Evolutionary conservation across 2,329 filamentous ascomycete species (phyloP), one percentile per base, ranked within the genome.

Genomic region (Pestalotiopsis sp.): DNA sequence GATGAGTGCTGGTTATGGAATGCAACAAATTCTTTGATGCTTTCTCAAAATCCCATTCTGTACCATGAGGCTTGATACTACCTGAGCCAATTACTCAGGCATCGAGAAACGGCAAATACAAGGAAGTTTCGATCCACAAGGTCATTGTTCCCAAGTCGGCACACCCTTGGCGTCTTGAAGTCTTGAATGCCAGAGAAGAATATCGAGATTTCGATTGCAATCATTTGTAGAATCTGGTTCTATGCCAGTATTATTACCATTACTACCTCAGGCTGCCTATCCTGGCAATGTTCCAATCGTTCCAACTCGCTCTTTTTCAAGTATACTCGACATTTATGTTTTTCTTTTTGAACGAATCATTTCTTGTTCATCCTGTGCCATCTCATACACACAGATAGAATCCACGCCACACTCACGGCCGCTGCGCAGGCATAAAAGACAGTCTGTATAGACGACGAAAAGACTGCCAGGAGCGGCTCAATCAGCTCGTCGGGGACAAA

Each of bases 371-470:
- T 59, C 49, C 23, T 67, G n/a, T 64, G 64, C 68, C 68, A 69
- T 59, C 65, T 45, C 68, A 69, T 69, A 17, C 39, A 67, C 13
- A 67, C 25, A 14, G 68, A 45, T 2, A 69, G 11, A 11, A 67
- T 27, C 23, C 59, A 61, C 31, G 68, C 68, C 11, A 69, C 39
- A 31, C 64, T 20, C n/a, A 67, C 68, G 2, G 68, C 68, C 20
- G 64, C 68, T 38, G 41, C 59, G 7, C 64, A 59, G 3, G 68
- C 58, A 49, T 67, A 69, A 25, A 69, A 69, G 0, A 69, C 61
- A 20, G 45, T 59, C 25, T 64, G 68, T 11, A 69, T 57, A 2
- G 68, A 66, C 17, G 49, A 36, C 6, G 68, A 56, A 41, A 67
- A 64, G 9, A 69, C 61, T 6, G 20, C 12, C 25, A 67, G 17